Conservation (phyloP, 2,329 filamentous ascomycete genomes). For the Fusarium albosuccineum region DNA sequence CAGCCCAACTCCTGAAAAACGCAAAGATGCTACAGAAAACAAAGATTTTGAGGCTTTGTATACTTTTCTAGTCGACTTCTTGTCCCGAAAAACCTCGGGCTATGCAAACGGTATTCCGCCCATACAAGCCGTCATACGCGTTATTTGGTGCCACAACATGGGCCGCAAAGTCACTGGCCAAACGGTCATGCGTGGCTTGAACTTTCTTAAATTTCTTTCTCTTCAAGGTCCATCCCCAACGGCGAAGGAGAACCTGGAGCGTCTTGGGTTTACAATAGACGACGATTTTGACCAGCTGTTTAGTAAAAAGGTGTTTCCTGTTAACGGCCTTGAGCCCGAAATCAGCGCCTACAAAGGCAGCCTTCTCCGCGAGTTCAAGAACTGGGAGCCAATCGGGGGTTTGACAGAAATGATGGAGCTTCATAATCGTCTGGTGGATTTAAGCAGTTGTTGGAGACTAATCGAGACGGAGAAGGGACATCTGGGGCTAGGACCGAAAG, state of each 20-base stretch:
- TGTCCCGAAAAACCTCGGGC: background rate
- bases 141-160: background rate
- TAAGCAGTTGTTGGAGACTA: background rate
- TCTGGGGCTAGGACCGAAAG: background rate
- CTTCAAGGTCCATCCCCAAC: background rate
- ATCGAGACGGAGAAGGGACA: background rate
- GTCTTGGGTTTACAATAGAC: background rate
- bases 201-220: constrained; percentile 2
- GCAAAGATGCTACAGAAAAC: background rate
- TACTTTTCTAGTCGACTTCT: background rate
- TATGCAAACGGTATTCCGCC: background rate
- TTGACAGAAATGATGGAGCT: background rate
- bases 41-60: background rate
- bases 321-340: background rate
- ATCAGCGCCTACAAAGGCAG: background rate
- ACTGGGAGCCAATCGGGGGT: background rate
- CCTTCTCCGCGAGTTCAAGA: background rate
- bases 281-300: background rate
- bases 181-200: constrained; percentile 4
- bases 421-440: background rate
- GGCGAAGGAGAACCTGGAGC: background rate
- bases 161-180: background rate
- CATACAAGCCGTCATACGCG: background rate
- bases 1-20: background rate
- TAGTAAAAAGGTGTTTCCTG: background rate